Percentiles rank a stretch among this genome's conserved stretches.
These are phyloP conservation scores for Talaromyces ruber DNA, from an alignment of 495 filamentous ascomycete species.

Conservation along the genomic window DNA sequence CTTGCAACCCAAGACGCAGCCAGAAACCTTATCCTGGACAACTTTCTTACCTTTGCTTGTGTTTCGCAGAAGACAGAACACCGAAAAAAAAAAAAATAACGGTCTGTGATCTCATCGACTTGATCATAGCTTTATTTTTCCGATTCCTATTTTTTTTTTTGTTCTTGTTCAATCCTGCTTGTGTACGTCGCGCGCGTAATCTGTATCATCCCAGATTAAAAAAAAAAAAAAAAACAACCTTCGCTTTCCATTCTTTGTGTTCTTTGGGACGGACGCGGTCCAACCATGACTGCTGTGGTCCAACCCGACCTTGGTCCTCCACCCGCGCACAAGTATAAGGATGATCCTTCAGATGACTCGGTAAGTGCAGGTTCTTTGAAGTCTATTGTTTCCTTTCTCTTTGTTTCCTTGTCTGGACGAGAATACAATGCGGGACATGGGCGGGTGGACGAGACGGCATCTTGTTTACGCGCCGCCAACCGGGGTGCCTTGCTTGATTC, in stretches of 20 bases:
- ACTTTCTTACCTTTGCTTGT: background rate
- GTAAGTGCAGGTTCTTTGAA: conserved; percentile 22
- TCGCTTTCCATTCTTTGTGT: background rate
- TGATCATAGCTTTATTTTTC: conserved; percentile 8
- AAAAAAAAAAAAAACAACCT: conserved; percentile 2
- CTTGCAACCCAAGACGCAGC: conserved; percentile 5
- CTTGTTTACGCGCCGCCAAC: background rate
- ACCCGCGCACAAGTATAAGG: conserved; percentile 32
- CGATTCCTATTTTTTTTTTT: conserved; percentile 7
- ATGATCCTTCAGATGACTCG: conserved; percentile 30
- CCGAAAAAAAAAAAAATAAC: background rate
- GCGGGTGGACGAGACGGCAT: background rate
- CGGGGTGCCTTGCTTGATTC: background rate
- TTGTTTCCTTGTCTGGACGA: background rate
- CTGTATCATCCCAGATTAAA: background rate
- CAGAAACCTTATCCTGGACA: conserved; percentile 6
- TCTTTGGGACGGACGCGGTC: background rate
- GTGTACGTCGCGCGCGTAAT: background rate
- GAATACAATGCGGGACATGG: background rate
- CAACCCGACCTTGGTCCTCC: conserved; percentile 36
- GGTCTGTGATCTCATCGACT: conserved; percentile 12
- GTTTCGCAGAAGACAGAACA: background rate
- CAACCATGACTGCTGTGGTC: conserved; percentile 39
- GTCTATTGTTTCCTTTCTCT: conserved; percentile 11
- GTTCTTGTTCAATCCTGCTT: conserved; percentile 6